phyloP scores from a whole-genome alignment of 2,329 filamentous ascomycete genomes.

The Paracoccidioides lutzii region DNA sequence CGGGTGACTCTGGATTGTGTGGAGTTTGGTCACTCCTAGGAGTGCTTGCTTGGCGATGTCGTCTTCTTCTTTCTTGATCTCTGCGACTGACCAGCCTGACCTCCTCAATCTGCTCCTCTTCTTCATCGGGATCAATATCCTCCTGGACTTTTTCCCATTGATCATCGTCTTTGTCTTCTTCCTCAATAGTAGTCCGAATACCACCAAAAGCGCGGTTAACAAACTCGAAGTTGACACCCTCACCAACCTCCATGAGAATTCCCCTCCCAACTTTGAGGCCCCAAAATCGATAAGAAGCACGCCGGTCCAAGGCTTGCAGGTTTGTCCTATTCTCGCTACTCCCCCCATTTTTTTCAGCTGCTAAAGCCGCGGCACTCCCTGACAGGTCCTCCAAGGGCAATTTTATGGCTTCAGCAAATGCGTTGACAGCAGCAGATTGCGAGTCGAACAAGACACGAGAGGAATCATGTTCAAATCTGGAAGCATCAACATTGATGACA shows the following conservation, averaged over 20 bases:
- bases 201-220: constrained; percentile 52
- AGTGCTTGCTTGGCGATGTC: neutral
- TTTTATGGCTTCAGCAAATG: constrained; percentile 43
- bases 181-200: constrained; percentile 33
- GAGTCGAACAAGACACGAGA: constrained; percentile 39
- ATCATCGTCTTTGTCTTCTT: constrained; percentile 23
- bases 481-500: constrained; percentile 45
- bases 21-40: neutral
- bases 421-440: constrained; percentile 43
- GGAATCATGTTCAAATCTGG: constrained; percentile 45
- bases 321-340: constrained; percentile 11
- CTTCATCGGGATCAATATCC: constrained; percentile 34
- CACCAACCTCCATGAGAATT: constrained; percentile 44
- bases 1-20: neutral
- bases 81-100: constrained; percentile 18
- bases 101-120: constrained; percentile 31
- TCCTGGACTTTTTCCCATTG: constrained; percentile 36
- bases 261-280: constrained; percentile 46
- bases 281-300: constrained; percentile 40
- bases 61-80: neutral
- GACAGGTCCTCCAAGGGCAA: constrained; percentile 41
- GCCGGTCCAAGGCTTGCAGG: constrained; percentile 22
- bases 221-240: constrained; percentile 43
- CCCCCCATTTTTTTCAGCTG: constrained; percentile 10
- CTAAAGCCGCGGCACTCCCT: constrained; percentile 21